phyloP scores from a whole-genome alignment of 345 rosid genomes.

The Geranium brycei region DNA sequence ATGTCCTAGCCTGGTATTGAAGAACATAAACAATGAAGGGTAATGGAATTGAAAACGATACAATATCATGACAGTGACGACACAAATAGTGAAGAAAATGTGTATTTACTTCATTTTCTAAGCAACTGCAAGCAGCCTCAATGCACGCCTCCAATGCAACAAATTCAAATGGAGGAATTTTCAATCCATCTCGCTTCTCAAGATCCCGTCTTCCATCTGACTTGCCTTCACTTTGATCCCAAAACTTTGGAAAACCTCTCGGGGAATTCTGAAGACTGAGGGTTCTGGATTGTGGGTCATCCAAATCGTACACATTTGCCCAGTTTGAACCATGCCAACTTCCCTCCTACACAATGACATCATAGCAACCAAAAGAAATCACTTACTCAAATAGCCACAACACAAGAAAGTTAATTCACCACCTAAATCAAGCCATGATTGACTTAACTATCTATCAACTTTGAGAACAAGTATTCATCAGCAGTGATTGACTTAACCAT shows the following conservation, averaged over 20 bases:
- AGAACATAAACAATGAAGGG: constrained; percentile 1
- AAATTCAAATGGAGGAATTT: constrained; percentile 55
- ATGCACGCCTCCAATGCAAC: constrained; percentile 61
- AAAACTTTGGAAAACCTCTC: constrained; percentile 17
- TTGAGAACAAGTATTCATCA: no score
- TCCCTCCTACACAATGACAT: constrained; percentile 32
- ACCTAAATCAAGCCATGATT: not conserved
- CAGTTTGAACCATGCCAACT: constrained; percentile 29
- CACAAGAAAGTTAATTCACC: not conserved
- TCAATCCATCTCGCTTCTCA: constrained; percentile 46
- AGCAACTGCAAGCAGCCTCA: constrained; percentile 61
- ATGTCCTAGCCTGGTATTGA: constrained; percentile 33
- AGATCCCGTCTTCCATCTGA: constrained; percentile 42
- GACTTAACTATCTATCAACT: no score
- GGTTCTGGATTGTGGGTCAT: constrained; percentile 24
- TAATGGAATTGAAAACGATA: not conserved
- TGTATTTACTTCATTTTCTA: constrained; percentile 41
- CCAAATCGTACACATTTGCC: constrained; percentile 26
- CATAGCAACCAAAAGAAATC: constrained; percentile 3
- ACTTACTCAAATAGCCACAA: not conserved
- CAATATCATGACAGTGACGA: not conserved
- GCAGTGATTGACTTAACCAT: no score
- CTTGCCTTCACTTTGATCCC: constrained; percentile 25
- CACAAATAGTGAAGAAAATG: not conserved
- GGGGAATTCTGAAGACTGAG: constrained; percentile 19